phyloP scores from a whole-genome alignment of 1,139 yeast genomes.

The Lodderomyces orthopsilosis region DNA sequence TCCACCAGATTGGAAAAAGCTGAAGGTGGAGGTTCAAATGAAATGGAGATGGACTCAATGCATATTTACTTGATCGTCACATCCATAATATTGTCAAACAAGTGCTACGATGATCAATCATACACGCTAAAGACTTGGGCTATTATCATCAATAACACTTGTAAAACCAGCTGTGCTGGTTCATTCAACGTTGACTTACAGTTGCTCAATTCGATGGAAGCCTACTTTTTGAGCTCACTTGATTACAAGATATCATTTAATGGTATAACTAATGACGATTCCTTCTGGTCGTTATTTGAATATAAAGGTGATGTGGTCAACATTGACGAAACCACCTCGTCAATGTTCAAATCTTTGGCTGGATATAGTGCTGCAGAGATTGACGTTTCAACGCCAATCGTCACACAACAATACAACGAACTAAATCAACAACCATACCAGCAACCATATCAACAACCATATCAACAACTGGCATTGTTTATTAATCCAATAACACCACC shows the following conservation, averaged over 20 bases:
- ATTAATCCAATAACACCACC: conserved; percentile 1
- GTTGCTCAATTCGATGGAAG: conserved; percentile 28
- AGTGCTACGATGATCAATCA: conserved; percentile 49
- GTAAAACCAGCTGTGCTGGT: neutral
- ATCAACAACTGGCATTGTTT: neutral
- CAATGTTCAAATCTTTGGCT: conserved; percentile 11
- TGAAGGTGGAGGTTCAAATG: conserved; percentile 5
- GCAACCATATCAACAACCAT: neutral
- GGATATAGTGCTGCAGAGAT: conserved; percentile 1
- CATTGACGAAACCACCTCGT: conserved; percentile 6
- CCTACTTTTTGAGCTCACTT: conserved; percentile 28
- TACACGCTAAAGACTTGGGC: conserved; percentile 54
- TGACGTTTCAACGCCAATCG: neutral
- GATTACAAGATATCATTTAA: conserved; percentile 30
- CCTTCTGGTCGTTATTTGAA: conserved; percentile 23
- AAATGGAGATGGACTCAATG: conserved; percentile 11
- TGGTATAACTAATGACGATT: conserved; percentile 19
- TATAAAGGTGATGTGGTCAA: neutral
- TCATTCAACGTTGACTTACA: conserved; percentile 16
- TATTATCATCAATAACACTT: conserved; percentile 15
- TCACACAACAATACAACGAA: neutral
- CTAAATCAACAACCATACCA: neutral
- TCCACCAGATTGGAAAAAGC: conserved; percentile 12
- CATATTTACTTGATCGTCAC: conserved; percentile 28
- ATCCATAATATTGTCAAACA: conserved; percentile 46